Base-by-base conservation (phyloP, 2,329 filamentous ascomycete genomes). In the Claviceps spartinae region DNA sequence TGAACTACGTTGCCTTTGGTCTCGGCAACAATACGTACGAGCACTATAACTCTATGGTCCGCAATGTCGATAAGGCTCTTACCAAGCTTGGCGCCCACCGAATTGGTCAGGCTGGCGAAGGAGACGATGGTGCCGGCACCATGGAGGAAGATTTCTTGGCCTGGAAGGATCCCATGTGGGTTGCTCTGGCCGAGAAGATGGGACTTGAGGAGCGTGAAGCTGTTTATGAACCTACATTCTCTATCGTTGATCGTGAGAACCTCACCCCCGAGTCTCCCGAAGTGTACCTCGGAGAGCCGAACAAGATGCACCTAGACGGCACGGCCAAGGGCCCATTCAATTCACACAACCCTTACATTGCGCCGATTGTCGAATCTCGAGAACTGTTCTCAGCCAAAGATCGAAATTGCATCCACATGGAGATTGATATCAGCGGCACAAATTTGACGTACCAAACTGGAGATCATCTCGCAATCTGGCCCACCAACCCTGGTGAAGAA, bases 161-260 rank as follows among this genome's bases (percentile, higher is more conserved):
- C 58, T 98, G 93, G 93, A 98, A 98, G 73, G 93, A 98, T 63
- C 90, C 90, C 56, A 98, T 98, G 93, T 98, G 94, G 93, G 75
- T 79, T 61, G 86, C 86, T 54, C 76, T 98, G 50, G 77, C 85
- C 24, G 79, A 87, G 58, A 82, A 87, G 64, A 88, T 98, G 85
- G 81, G 81, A 51, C 74, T 98, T 52, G 86, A 97, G 69, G 93
- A 98, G 72, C 89, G 93, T 54, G 94, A 98, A 67, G 88, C 90
- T 55, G 83, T 95, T 54, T 98, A 97, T 67, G 94, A 98, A 67
- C 88, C 93, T 48, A 82, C 90, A 53, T 96, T 96, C 65, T 82
- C 80, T 60, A 83, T 98, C 60, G 79, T 78, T 26, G 86, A 95
- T 61, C 81, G 83, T 57, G 81, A 86, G 13, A 81, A 83, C 38